phyloP scores from a whole-genome alignment of 2,329 filamentous ascomycete genomes.

The Epichloe glyceriae region DNA sequence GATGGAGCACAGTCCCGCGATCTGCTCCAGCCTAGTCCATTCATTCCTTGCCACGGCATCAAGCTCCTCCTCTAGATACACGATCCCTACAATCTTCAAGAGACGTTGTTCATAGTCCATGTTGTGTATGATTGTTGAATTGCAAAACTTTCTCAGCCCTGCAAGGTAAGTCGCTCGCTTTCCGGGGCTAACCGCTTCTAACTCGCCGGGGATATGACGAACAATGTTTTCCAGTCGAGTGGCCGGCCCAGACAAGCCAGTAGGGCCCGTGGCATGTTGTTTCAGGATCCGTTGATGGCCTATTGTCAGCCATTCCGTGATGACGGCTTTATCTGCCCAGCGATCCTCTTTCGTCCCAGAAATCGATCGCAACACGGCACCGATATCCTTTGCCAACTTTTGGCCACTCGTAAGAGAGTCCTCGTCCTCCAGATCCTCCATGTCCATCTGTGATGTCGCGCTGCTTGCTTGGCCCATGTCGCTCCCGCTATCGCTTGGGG shows the following conservation, averaged over 20 bases:
- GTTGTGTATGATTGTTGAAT: constrained; percentile 4
- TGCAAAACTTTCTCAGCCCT: constrained; percentile 10
- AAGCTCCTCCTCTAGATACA: constrained; percentile 18
- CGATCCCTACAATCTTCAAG: constrained; percentile 12
- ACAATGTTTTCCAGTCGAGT: not conserved
- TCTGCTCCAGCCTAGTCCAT: constrained; percentile 15
- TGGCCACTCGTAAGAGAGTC: not conserved
- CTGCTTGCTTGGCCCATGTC: not conserved
- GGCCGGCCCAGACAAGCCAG: not conserved
- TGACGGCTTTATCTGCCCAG: not conserved
- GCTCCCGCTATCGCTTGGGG: not conserved
- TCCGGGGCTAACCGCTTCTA: not conserved
- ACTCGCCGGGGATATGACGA: not conserved
- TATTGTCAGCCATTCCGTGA: constrained; percentile 9
- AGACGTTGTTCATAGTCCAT: constrained; percentile 13
- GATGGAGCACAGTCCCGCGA: constrained; percentile 14
- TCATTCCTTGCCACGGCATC: constrained; percentile 11
- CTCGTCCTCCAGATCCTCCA: not conserved
- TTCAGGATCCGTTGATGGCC: not conserved
- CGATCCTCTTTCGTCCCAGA: not conserved
- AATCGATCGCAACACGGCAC: not conserved
- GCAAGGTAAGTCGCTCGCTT: constrained; percentile 13
- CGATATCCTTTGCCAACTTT: not conserved
- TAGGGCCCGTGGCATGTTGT: not conserved
- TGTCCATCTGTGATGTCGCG: not conserved